Conservation (phyloP, 2,329 filamentous ascomycete genomes). For the Furcasterigmium sp. region DNA sequence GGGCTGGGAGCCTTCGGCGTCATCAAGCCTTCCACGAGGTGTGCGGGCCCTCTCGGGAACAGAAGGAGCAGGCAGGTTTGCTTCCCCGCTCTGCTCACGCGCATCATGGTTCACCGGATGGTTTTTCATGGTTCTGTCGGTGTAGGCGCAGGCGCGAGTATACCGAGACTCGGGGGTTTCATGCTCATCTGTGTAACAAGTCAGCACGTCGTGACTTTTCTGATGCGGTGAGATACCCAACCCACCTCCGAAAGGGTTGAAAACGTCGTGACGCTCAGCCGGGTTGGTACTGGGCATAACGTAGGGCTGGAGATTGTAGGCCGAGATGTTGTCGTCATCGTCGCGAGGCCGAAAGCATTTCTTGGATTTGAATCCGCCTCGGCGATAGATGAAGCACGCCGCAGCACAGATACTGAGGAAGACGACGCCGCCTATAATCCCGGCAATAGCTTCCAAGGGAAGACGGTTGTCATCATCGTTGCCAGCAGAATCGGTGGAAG, state of each 20-base stretch:
- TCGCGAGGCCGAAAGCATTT: neutral
- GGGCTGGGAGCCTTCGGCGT: neutral
- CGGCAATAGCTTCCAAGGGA: no score
- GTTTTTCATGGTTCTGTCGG: constrained; percentile 9
- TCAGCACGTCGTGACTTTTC: constrained; percentile 29
- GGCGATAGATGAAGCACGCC: no score
- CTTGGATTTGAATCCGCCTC: neutral
- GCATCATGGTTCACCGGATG: constrained; percentile 7
- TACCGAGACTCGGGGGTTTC: constrained; percentile 5
- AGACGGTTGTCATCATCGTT: no score
- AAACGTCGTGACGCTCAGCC: no score
- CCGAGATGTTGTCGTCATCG: constrained; percentile 15
- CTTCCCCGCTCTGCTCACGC: neutral
- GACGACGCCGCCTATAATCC: neutral
- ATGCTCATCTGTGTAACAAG: constrained; percentile 37
- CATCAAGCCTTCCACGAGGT: neutral
- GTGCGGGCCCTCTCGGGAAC: neutral
- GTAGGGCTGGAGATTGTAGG: constrained; percentile 7
- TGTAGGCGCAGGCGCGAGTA: constrained; percentile 6
- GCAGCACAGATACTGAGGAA: neutral
- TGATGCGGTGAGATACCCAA: constrained; percentile 1
- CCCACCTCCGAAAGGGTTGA: no score
- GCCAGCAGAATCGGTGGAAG: no score
- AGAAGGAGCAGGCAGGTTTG: neutral
- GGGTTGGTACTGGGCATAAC: neutral